Percentiles rank a stretch among this genome's conserved stretches.
phyloP scores from a whole-genome alignment of 1,139 yeast genomes.

The Suhomyces atakaporum region DNA sequence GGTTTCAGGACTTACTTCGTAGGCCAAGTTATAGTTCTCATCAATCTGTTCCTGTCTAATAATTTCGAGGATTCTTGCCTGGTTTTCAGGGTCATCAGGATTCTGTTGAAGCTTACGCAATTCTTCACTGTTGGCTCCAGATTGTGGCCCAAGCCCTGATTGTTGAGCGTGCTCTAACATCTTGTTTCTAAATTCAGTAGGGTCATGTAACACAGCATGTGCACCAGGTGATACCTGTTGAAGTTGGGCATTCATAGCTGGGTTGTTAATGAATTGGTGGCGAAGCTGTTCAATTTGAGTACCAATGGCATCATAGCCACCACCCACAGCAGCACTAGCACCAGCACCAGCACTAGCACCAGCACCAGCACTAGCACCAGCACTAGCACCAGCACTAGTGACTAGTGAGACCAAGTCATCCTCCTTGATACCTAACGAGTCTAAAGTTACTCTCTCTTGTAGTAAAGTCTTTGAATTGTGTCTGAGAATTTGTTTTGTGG shows the following conservation, averaged over 20 bases:
- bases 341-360: slow-evolving; percentile 13
- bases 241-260: slow-evolving; percentile 37
- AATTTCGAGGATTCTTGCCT: slow-evolving; percentile 64
- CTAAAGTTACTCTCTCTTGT: slow-evolving; percentile 38
- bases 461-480: slow-evolving; percentile 48
- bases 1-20: slow-evolving; percentile 87
- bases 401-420: slow-evolving; percentile 48
- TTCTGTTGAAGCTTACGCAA: slow-evolving; percentile 52
- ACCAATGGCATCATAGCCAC: too few species aligned
- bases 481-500: slow-evolving; percentile 48
- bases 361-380: slow-evolving; percentile 18
- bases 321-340: slow-evolving; percentile 3
- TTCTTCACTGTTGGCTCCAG: slow-evolving; percentile 43
- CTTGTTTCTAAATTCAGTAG: slow-evolving; percentile 51
- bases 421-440: slow-evolving; percentile 49
- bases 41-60: slow-evolving; percentile 74
- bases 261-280: slow-evolving; percentile 46
- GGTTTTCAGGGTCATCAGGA: slow-evolving; percentile 76
- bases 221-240: slow-evolving; percentile 42
- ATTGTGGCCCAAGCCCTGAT: slow-evolving; percentile 4
- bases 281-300: slow-evolving; percentile 52
- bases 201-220: slow-evolving; percentile 51
- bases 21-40: slow-evolving; percentile 75
- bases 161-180: slow-evolving; percentile 33
- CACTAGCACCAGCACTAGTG: slow-evolving; percentile 12